Conservation (phyloP, 208 protist species). For the Leishmania arabica region DNA sequence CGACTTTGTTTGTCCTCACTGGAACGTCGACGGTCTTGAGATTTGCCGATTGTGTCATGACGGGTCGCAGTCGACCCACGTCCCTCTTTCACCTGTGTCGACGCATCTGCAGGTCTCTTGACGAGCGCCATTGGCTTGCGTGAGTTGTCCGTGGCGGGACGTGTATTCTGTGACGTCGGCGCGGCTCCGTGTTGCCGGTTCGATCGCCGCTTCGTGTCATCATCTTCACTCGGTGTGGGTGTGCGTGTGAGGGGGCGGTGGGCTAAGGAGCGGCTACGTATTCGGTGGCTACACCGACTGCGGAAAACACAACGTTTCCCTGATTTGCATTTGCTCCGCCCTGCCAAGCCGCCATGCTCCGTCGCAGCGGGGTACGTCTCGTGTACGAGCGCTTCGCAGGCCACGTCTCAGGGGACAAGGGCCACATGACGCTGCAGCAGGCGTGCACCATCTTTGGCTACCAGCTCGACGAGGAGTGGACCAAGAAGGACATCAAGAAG, state of each 20-base stretch:
- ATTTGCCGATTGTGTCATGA: neutral
- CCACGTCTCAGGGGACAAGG: conserved; percentile 74
- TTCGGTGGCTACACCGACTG: neutral
- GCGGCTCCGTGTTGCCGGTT: too few relatives aligned
- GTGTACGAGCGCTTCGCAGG: conserved; percentile 54
- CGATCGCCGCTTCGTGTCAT: neutral
- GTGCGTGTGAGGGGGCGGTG: neutral
- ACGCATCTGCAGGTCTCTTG: neutral
- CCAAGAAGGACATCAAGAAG: conserved; percentile 76
- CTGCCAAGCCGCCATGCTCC: conserved; percentile 24
- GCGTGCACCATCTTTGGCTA: conserved; percentile 90
- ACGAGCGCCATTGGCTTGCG: neutral
- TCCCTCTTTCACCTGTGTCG: neutral
- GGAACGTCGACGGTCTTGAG: neutral
- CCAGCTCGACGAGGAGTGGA: conserved; percentile 75
- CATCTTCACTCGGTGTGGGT: neutral
- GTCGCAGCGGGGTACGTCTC: conserved; percentile 14
- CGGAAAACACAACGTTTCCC: too few relatives aligned
- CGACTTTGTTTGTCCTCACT: neutral
- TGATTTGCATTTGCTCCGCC: neutral
- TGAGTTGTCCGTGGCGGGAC: neutral
- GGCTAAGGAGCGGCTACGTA: neutral
- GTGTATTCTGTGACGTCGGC: neutral
- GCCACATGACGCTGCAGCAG: conserved; percentile 85
- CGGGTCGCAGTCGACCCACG: neutral